A percentile compares a stretch with the other conserved stretches of the same genome.
These are phyloP conservation scores for Leccinum arenicola DNA, from an alignment of 768 basidiomycete genomes.

Conservation along the genomic window DNA sequence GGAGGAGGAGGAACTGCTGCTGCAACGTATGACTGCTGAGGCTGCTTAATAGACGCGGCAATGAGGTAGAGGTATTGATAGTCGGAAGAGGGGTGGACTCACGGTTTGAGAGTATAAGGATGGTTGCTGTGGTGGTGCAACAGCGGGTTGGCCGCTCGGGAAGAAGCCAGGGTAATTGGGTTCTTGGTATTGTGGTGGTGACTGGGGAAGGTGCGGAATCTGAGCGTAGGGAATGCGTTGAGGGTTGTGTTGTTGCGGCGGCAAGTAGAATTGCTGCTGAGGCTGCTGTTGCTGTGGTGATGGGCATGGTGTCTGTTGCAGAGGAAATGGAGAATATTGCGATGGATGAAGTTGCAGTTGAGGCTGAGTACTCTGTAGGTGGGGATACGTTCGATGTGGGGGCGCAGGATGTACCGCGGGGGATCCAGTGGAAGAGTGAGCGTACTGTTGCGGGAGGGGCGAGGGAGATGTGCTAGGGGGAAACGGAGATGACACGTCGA, in stretches of 20 bases:
- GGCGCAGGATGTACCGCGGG: conserved; percentile 10
- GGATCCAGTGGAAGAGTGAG: conserved; percentile 11
- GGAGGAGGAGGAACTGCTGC: conserved; percentile 16
- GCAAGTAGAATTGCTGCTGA: conserved; percentile 5
- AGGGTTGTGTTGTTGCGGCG: conserved; percentile 12
- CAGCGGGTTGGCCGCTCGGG: conserved; percentile 6
- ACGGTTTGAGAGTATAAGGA: conserved; percentile 11
- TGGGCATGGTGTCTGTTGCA: conserved; percentile 9
- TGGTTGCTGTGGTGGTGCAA: conserved; percentile 2
- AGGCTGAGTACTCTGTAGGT: conserved; percentile 4
- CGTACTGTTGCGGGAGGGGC: conserved; percentile 15
- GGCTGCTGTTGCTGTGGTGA: conserved; percentile 14
- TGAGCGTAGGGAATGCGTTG: conserved; percentile 19
- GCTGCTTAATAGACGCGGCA: conserved; percentile 1
- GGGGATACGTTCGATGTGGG: conserved; percentile 13
- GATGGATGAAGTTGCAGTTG: conserved; percentile 9
- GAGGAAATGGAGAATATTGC: neutral
- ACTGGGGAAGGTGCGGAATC: conserved; percentile 10
- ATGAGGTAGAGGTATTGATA: neutral
- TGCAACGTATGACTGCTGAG: conserved; percentile 13
- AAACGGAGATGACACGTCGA: neutral
- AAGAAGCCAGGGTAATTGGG: conserved; percentile 6
- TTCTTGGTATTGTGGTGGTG: conserved; percentile 18
- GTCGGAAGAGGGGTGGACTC: neutral
- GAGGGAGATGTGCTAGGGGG: conserved; percentile 2